Evolutionary conservation across 805 yeast species (phyloP).

Genomic region (Saturnispora mendoncae): DNA sequence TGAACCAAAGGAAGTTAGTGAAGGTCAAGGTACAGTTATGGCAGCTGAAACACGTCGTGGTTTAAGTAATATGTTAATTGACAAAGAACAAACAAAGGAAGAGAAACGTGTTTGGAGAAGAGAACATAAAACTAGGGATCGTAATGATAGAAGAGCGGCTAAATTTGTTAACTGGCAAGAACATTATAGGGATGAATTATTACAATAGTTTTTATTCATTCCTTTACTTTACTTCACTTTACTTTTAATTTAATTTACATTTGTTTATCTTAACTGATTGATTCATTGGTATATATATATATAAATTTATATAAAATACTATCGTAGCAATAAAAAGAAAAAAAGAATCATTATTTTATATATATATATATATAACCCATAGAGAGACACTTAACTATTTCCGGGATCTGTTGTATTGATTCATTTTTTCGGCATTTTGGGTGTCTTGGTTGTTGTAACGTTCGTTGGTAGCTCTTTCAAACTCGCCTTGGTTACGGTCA

Average conservation of each 20-base stretch:
- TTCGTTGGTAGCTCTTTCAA: background rate
- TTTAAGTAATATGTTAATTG: slow-evolving; percentile 25
- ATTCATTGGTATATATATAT: background rate
- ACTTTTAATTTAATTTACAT: too few relatives aligned
- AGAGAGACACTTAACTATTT: too few relatives aligned
- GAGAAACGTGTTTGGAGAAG: slow-evolving; percentile 56
- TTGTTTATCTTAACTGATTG: background rate
- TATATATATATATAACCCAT: too few relatives aligned
- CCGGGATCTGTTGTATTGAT: background rate
- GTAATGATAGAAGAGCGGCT: slow-evolving; percentile 47
- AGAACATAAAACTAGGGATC: slow-evolving; percentile 40
- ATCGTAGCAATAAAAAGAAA: too few relatives aligned
- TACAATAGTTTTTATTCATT: slow-evolving; percentile 26
- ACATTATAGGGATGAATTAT: slow-evolving; percentile 71
- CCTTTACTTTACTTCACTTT: background rate
- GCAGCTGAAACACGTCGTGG: slow-evolving; percentile 65
- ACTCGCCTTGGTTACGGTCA: background rate
- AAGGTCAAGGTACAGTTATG: slow-evolving; percentile 66
- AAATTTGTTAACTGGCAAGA: slow-evolving; percentile 74
- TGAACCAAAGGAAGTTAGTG: slow-evolving; percentile 42
- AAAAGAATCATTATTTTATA: too few relatives aligned
- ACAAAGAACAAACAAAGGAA: slow-evolving; percentile 33
- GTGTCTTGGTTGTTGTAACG: background rate
- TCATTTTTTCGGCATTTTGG: background rate
- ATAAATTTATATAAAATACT: too few relatives aligned